phyloP scores from a whole-genome alignment of 441 rosid genomes.

The Arabidopsis hybrid region DNA sequence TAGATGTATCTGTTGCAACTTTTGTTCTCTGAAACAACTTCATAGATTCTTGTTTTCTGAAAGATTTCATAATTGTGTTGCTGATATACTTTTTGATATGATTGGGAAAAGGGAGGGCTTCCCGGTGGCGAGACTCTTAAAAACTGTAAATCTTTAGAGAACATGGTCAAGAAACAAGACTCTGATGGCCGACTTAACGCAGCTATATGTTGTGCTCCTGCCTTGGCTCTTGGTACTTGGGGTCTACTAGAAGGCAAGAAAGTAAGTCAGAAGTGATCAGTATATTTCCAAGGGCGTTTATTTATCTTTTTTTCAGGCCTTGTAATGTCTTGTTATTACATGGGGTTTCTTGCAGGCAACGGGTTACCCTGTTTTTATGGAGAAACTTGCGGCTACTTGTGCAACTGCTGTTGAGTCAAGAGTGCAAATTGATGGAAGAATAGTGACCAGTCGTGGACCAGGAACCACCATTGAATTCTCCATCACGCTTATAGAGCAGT shows the following conservation, averaged over 20 bases:
- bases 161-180: conserved; percentile 80
- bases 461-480: conserved; percentile 95
- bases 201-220: conserved; percentile 94
- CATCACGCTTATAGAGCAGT: conserved; percentile 68
- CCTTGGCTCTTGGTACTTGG: conserved; percentile 88
- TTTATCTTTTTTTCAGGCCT: neutral
- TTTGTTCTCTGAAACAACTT: neutral
- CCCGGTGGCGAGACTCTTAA: conserved; percentile 84
- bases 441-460: conserved; percentile 89
- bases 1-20: neutral
- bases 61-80: conserved; percentile 2
- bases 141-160: conserved; percentile 67
- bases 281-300: neutral
- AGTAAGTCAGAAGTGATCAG: conserved; percentile 44
- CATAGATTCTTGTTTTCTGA: neutral
- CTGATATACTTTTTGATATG: conserved; percentile 14
- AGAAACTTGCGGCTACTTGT: conserved; percentile 69
- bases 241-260: conserved; percentile 81
- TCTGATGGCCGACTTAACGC: conserved; percentile 76
- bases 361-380: conserved; percentile 84
- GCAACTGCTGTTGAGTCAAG: conserved; percentile 83
- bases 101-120: conserved; percentile 74
- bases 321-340: conserved; percentile 18
- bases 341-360: conserved; percentile 65
- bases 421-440: conserved; percentile 79